Conservation (phyloP, 148 eudicot species). For the Mesembryanthemum crystallinum region DNA sequence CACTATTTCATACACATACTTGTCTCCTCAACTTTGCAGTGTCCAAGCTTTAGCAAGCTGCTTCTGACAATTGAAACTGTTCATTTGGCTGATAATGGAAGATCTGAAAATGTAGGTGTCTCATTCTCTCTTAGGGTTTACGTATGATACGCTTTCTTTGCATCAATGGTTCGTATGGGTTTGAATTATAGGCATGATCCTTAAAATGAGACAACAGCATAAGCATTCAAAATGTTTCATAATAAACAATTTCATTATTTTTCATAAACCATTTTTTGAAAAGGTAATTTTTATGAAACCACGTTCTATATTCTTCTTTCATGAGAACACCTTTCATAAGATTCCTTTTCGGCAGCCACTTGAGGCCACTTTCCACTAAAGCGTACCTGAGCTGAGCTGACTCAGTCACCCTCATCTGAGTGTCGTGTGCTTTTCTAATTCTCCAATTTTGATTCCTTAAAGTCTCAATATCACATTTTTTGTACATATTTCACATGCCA, state of each 20-base stretch:
- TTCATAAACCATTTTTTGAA: too few relatives aligned
- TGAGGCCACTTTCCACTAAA: too few relatives aligned
- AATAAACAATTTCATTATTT: background rate
- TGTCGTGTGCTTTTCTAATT: too few relatives aligned
- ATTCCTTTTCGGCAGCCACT: too few relatives aligned
- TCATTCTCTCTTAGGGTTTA: background rate
- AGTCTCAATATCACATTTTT: too few relatives aligned
- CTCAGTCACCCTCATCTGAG: too few relatives aligned
- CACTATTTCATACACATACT: background rate
- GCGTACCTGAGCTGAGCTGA: too few relatives aligned
- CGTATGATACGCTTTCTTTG: background rate
- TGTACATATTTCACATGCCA: too few relatives aligned
- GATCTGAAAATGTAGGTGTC: conserved; percentile 58
- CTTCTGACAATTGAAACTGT: conserved; percentile 53
- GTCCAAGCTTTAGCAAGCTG: conserved; percentile 55
- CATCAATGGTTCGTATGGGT: background rate
- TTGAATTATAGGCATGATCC: background rate
- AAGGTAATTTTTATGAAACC: too few relatives aligned
- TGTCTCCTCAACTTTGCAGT: conserved; percentile 35
- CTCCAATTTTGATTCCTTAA: too few relatives aligned
- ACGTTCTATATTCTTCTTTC: too few relatives aligned
- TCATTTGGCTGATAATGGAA: conserved; percentile 58
- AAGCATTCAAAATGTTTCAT: background rate
- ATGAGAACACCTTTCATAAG: too few relatives aligned
- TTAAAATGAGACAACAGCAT: background rate